Conservation (phyloP, 345 rosid species). For the Eucalyptus curtisii region DNA sequence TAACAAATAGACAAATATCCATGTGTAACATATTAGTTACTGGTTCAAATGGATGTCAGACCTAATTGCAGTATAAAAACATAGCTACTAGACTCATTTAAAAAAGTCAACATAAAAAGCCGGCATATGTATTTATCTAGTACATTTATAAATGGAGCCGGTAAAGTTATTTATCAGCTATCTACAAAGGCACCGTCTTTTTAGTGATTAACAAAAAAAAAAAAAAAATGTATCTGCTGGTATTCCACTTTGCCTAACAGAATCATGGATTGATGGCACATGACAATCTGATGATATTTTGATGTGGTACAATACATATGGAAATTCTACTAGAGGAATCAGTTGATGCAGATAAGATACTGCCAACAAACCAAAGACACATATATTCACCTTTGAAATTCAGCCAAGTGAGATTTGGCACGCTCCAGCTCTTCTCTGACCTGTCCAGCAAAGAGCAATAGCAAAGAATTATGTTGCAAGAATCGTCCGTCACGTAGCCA, state of each 20-base stretch:
- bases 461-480: neutral
- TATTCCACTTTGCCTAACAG: neutral
- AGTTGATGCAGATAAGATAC: neutral
- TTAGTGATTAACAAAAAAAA: neutral
- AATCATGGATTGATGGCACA: neutral
- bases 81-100: neutral
- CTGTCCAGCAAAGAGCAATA: neutral
- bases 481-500: accelerated
- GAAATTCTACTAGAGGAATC: neutral
- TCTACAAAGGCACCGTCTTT: neutral
- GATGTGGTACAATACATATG: neutral
- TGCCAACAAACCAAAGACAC: neutral
- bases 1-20: neutral
- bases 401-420: neutral
- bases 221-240: neutral
- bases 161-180: neutral
- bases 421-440: neutral
- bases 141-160: neutral
- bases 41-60: neutral
- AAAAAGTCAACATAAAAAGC: neutral
- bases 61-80: neutral
- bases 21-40: neutral
- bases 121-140: neutral
- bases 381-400: neutral
- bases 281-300: neutral